Conservation (phyloP, 352 stramenopile species). For the Aphanomyces invadans region DNA sequence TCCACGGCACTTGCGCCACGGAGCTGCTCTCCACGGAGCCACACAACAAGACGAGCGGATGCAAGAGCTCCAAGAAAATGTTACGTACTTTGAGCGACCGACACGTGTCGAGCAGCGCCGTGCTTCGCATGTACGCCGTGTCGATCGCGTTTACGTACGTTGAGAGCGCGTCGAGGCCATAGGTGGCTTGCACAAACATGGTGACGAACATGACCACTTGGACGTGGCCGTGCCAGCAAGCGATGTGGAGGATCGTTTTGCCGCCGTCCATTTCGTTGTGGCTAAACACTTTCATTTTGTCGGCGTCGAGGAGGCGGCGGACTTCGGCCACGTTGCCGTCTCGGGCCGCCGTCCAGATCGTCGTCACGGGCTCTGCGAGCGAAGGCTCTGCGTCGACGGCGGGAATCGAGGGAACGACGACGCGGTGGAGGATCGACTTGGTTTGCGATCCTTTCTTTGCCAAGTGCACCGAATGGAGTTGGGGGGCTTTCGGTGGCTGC, state of each 20-base stretch:
- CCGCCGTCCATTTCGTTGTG: slow-evolving; percentile 31
- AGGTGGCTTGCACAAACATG: slow-evolving; percentile 32
- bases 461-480: too few species aligned
- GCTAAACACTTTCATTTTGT: slow-evolving; percentile 30
- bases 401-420: too few species aligned
- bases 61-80: not conserved
- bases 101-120: slow-evolving; percentile 51
- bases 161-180: slow-evolving; percentile 28
- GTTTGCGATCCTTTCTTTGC: too few species aligned
- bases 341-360: slow-evolving; percentile 41
- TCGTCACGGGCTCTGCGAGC: not conserved
- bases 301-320: slow-evolving; percentile 30
- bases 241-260: slow-evolving; percentile 47
- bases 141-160: slow-evolving; percentile 42
- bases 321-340: slow-evolving; percentile 32
- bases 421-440: too few species aligned
- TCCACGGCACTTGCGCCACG: too few species aligned
- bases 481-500: not conserved
- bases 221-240: slow-evolving; percentile 35
- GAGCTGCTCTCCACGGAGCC: too few species aligned
- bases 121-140: slow-evolving; percentile 42
- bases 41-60: too few species aligned
- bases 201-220: slow-evolving; percentile 35
- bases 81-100: slow-evolving; percentile 33
- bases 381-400: too few species aligned